Percentiles rank a stretch among this genome's conserved stretches.
Evolutionary conservation across 768 basidiomycete genomes (phyloP).

Genomic region (Suillus subalutaceus): DNA sequence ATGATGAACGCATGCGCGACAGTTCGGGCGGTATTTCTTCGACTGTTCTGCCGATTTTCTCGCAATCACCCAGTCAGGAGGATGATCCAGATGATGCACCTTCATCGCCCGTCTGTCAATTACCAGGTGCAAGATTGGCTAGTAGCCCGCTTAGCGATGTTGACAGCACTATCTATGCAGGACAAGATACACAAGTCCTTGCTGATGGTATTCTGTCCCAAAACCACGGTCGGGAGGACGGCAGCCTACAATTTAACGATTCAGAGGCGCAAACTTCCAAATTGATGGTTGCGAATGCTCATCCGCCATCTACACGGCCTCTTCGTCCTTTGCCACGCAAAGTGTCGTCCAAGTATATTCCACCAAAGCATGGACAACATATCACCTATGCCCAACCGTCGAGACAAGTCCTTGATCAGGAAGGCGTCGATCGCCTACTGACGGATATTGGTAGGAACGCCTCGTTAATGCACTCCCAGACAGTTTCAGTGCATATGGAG

Average conservation of each 20-base stretch:
- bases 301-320: neutral
- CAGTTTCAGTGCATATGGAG: neutral
- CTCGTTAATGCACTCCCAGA: slow-evolving; percentile 2
- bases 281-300: neutral
- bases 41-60: neutral
- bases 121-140: neutral
- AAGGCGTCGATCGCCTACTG: slow-evolving; percentile 21
- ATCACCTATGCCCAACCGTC: neutral
- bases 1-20: neutral
- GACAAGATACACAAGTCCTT: neutral
- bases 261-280: neutral
- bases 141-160: neutral
- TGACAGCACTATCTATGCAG: neutral
- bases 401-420: slow-evolving; percentile 1
- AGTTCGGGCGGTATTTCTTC: neutral
- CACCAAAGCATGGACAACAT: neutral
- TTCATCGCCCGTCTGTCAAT: neutral
- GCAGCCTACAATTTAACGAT: neutral
- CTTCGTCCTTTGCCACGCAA: slow-evolving; percentile 28
- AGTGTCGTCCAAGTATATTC: slow-evolving; percentile 5
- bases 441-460: slow-evolving; percentile 23
- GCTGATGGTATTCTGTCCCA: neutral
- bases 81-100: neutral
- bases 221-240: neutral
- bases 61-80: neutral